Evolutionary conservation across 331 rosid genomes (phyloP), one percentile per base, ranked within the genome.

Genomic region (Phaseolus coccineus): DNA sequence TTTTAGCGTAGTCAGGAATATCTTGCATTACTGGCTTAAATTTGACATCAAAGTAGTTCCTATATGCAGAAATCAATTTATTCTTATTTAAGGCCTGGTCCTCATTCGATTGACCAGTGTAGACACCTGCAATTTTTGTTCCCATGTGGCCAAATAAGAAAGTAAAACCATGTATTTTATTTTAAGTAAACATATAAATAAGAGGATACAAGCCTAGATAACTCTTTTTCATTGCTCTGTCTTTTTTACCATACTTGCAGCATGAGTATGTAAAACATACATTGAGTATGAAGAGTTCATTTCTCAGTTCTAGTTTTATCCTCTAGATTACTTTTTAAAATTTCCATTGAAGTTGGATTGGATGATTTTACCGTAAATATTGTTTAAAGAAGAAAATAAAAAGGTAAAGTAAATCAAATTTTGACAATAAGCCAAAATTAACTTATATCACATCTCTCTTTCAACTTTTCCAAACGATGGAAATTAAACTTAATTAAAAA

Each of bases 31-130:
- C 77, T 22, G 67, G 77, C 71, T 74, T 80, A 84, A 87, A 48
- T 16, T 80, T 78, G 30, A 74, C 69, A 15, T 35, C 74, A 25
- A 87, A 76, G 55, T 70, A 73, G 50, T 27, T 65, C 78, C 79
- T 86, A 58, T 84, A 90, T 5, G 85, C 82, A 16, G 74, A 52
- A 55, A 77, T 69, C 73, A 92, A 81, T n/a, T 44, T 65, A 40
- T 83, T 74, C 79, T 87, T 92, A n/a, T 86, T 40, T 46, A 24
- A 22, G n/a, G 40, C 68, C 51, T 74, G 83, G 46, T 90, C 83
- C 19, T 87, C 85, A 62, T 74, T 50, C 3, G 83, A 39, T 40
- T 81, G 87, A 52, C 82, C 85, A 10, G 77, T 76, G 59, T 78
- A 71, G 19, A 83, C 51, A 59, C 92, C 95, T 91, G 71, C 63